phyloP scores from a whole-genome alignment of 495 filamentous ascomycete genomes.

The Penicillium manginii region DNA sequence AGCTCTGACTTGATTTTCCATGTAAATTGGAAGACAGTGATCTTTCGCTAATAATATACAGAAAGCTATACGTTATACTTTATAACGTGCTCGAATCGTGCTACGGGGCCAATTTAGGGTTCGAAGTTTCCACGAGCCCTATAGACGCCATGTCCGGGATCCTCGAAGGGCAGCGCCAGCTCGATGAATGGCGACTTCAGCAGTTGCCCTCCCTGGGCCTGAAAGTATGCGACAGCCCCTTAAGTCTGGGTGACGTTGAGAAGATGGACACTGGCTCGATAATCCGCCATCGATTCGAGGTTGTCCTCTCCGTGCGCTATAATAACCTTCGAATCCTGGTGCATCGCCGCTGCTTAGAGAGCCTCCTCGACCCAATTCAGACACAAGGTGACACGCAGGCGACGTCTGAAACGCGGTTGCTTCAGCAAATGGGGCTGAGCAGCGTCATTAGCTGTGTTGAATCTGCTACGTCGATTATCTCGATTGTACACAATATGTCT shows the following conservation, averaged over 20 bases:
- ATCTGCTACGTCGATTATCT: constrained; percentile 35
- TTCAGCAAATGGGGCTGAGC: constrained; percentile 1
- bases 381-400: background rate
- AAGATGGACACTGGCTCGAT: constrained; percentile 4
- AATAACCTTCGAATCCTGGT: constrained; percentile 17
- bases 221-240: constrained; percentile 5
- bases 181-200: constrained; percentile 9
- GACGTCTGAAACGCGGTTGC: background rate
- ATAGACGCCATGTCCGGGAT: constrained; percentile 11
- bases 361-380: constrained; percentile 18
- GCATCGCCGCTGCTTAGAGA: constrained; percentile 11
- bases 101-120: constrained; percentile 35
- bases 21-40: background rate
- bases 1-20: constrained; percentile 10
- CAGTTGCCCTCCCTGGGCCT: constrained; percentile 16
- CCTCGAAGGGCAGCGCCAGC: constrained; percentile 10
- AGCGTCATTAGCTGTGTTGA: constrained; percentile 31
- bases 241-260: constrained; percentile 10
- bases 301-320: constrained; percentile 17
- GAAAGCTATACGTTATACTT: constrained; percentile 19
- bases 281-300: constrained; percentile 13
- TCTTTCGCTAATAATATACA: constrained; percentile 3
- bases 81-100: constrained; percentile 36
- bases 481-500: constrained; percentile 36
- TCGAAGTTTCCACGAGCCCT: constrained; percentile 12